These are phyloP conservation scores for Moricandia arvensis DNA, from an alignment of 345 rosid species.

Conservation along the genomic window DNA sequence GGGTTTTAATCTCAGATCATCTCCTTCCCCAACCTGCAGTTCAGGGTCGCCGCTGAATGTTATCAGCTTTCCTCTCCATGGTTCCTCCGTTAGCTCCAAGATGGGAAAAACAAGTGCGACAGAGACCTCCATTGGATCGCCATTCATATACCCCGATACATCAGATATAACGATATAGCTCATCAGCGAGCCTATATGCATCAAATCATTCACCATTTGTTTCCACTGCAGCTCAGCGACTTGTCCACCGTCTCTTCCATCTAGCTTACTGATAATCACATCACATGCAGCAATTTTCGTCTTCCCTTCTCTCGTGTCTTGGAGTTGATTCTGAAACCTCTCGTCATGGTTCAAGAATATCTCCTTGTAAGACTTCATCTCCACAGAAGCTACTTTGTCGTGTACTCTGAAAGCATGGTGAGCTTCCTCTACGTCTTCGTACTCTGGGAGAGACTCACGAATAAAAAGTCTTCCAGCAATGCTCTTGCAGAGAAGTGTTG, in stretches of 20 bases:
- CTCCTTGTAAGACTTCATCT: slow-evolving; percentile 64
- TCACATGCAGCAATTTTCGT: slow-evolving; percentile 55
- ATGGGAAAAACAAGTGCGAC: slow-evolving; percentile 57
- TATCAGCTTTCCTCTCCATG: slow-evolving; percentile 64
- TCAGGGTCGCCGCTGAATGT: slow-evolving; percentile 48
- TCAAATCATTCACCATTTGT: slow-evolving; percentile 56
- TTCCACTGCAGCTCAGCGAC: slow-evolving; percentile 63
- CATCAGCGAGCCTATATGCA: slow-evolving; percentile 43
- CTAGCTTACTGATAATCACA: slow-evolving; percentile 42
- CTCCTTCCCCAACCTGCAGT: slow-evolving; percentile 42
- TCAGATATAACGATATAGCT: slow-evolving; percentile 58
- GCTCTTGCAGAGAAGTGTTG: slow-evolving; percentile 54
- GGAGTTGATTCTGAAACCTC: no score
- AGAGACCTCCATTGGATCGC: slow-evolving; percentile 56
- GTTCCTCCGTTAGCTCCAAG: slow-evolving; percentile 51
- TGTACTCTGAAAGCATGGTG: slow-evolving; percentile 61
- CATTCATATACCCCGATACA: slow-evolving; percentile 49
- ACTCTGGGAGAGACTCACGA: slow-evolving; percentile 43
- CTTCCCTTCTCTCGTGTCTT: slow-evolving; percentile 46
- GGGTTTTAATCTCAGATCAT: slow-evolving; percentile 34
- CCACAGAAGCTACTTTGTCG: slow-evolving; percentile 61
- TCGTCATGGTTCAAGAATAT: no score
- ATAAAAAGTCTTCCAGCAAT: slow-evolving; percentile 53
- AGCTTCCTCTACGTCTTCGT: slow-evolving; percentile 57
- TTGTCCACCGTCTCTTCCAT: slow-evolving; percentile 43